Conservation (phyloP, 805 yeast genomes). For the Schwanniomyces yamadae region DNA sequence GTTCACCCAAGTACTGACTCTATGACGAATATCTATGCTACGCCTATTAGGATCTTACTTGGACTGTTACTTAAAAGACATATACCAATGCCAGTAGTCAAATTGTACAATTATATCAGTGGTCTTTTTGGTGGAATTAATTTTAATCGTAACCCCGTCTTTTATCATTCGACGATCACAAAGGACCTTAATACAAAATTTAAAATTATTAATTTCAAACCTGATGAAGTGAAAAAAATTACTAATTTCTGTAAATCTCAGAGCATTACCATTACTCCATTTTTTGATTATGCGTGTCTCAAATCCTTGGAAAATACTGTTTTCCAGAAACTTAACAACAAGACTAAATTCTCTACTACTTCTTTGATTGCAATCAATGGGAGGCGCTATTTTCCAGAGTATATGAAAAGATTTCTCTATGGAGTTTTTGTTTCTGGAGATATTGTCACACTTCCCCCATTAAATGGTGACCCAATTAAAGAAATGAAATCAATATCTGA, state of each 20-base stretch:
- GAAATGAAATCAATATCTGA: not conserved
- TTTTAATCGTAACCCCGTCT: conserved; percentile 6
- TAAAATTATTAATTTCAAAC: conserved; percentile 12
- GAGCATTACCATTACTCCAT: conserved; percentile 20
- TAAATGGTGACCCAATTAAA: not conserved
- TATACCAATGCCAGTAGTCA: not conserved
- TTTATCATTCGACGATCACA: conserved; percentile 3
- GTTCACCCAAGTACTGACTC: conserved; percentile 2
- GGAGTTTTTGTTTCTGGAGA: not conserved
- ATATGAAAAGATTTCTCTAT: conserved; percentile 8
- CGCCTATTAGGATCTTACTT: too few relatives aligned
- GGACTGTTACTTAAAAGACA: conserved; percentile 2
- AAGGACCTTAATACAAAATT: conserved; percentile 5
- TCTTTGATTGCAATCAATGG: conserved; percentile 11
- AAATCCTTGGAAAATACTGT: conserved; percentile 16
- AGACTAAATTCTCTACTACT: conserved; percentile 2
- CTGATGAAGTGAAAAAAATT: conserved; percentile 11
- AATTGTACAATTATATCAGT: not conserved
- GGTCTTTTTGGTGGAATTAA: not conserved
- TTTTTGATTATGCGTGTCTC: conserved; percentile 11
- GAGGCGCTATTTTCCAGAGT: conserved; percentile 10
- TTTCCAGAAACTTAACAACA: conserved; percentile 5
- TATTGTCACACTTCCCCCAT: not conserved
- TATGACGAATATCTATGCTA: conserved; percentile 2
- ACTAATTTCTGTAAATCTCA: conserved; percentile 13